These are phyloP conservation scores for Sclerotinia nivalis DNA, from an alignment of 2,329 filamentous ascomycete genomes.

Conservation along the genomic window DNA sequence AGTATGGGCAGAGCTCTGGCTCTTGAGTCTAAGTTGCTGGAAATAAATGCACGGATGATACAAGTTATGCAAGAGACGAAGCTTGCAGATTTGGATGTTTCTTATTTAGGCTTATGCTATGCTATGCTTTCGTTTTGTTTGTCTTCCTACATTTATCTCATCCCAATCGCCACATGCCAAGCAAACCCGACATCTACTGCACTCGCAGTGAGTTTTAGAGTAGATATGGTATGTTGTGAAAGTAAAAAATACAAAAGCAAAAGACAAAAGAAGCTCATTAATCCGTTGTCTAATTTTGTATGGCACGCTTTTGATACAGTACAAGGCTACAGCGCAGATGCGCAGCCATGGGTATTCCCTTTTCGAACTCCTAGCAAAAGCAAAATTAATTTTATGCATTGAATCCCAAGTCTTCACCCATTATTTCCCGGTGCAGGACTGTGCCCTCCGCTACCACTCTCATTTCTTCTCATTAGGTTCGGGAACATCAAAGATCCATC, in stretches of 20 bases:
- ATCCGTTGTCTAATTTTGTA: neutral
- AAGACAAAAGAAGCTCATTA: neutral
- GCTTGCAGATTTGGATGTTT: no score
- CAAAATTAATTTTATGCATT: neutral
- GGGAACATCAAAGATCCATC: constrained; percentile 31
- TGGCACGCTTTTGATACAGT: neutral
- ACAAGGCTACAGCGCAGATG: constrained; percentile 1
- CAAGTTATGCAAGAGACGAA: no score
- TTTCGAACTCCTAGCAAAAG: constrained; percentile 13
- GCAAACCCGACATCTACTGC: no score
- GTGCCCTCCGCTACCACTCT: constrained; percentile 1
- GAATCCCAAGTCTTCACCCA: neutral
- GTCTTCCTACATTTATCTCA: no score
- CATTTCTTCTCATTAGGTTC: constrained; percentile 23
- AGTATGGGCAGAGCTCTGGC: no score
- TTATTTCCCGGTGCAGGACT: neutral
- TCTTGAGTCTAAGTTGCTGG: no score
- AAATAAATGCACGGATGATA: no score
- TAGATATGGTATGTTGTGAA: no score
- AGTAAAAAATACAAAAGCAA: neutral
- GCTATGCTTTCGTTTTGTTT: no score
- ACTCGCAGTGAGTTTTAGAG: no score
- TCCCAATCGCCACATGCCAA: no score
- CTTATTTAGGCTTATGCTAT: no score
- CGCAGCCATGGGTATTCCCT: constrained; percentile 13